Evolutionary conservation across 805 yeast genomes (phyloP), one percentile per base, ranked within the genome.

Genomic region (Helenozyma rhizophorensis): DNA sequence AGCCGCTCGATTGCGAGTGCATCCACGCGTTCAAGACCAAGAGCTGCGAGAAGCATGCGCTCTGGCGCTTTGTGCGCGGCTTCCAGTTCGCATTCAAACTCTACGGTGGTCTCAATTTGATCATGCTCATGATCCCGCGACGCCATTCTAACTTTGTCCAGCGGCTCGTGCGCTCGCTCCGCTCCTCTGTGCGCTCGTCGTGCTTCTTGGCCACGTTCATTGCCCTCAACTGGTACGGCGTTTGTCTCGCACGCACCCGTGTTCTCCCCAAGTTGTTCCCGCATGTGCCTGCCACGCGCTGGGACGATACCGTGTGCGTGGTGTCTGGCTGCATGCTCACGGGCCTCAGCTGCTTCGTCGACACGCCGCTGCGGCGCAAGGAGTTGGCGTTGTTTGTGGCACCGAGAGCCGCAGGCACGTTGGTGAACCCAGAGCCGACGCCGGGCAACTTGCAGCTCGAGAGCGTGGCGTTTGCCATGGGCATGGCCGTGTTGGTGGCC

Each of bases 341-440:
- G 40, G 75, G 76, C 5, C 54, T 66, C 37, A 62, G 73, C 40
- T 51, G 63, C 21, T 53, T 60, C 21, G 47, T 66, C 21, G 75
- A 70, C 34, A 52, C 54, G 5, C 55, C 59, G 1, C 59, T 51
- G 32, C 51, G 76, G 18, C 54, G 74, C 15, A 65, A 70, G 32
- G 76, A 70, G 39, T 62, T 70, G 51, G 72, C 74, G 0, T 54
- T 70, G 17, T 70, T 70, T 43, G 73, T 66, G 17, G 69, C 71
- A 7, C 72, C 66, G 3, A 40, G 62, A 28, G 66, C 63, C 12
- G 43, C 59, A 40, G 65, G 65, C 8, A 57, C 65, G 14, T 33
- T 60, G 19, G 50, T 60, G 4, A 51, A 60, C 12, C 27, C 53
- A 14, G 57, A 51, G 12, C 45, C 56, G 9, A 42, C 61, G 13